phyloP scores from a whole-genome alignment of 805 yeast genomes.

The Candida taoyuanica region DNA sequence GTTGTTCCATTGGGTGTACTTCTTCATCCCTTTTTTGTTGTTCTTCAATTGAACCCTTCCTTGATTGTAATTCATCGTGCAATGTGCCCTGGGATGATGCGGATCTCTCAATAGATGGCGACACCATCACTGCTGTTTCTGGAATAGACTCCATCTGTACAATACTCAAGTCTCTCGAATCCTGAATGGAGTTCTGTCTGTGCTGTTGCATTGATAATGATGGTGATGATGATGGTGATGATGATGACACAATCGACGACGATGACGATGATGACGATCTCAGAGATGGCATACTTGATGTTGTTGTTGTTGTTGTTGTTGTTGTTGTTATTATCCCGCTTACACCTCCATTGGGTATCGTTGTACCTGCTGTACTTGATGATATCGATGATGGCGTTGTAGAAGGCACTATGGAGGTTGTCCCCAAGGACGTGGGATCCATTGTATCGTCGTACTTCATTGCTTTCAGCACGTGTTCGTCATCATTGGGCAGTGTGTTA shows the following conservation, averaged over 20 bases:
- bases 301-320: not conserved
- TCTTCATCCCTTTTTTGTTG: too few species aligned
- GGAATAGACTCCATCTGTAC: conserved; percentile 9
- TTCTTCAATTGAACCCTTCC: not conserved
- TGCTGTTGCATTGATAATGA: not conserved
- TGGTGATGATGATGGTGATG: conserved; percentile 1
- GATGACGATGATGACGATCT: not conserved
- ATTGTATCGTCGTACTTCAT: conserved; percentile 23
- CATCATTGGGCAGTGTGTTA: conserved; percentile 8
- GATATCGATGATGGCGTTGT: not conserved
- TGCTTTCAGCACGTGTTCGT: conserved; percentile 14
- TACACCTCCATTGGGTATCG: too few species aligned
- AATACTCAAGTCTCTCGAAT: conserved; percentile 5
- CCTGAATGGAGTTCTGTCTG: conserved; percentile 5
- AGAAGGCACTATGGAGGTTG: too few species aligned
- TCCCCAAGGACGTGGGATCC: not conserved
- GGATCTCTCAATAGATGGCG: not conserved
- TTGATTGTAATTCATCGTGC: not conserved
- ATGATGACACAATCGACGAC: not conserved
- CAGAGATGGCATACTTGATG: not conserved
- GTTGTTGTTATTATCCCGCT: too few species aligned
- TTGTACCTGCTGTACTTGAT: conserved; percentile 1
- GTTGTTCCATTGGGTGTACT: too few species aligned
- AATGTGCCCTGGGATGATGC: not conserved
- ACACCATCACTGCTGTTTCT: not conserved